Percentiles rank a stretch among this genome's conserved stretches.
Evolutionary conservation across 306 rosid species (phyloP).

Genomic region (Alnus glutinosa): DNA sequence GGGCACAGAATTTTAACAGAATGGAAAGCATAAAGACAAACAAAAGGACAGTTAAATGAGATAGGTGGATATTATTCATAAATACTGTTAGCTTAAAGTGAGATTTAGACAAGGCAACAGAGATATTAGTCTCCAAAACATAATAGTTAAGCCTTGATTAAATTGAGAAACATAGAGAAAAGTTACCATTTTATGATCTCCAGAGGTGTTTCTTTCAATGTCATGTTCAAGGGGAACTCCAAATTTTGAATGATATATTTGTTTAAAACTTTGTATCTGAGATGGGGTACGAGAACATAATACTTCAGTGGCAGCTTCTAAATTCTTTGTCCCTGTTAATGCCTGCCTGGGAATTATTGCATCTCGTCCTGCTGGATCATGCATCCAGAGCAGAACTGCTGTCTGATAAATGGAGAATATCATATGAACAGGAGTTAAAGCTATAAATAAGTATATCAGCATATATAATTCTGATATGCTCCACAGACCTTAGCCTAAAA

Average conservation of each 20-base stretch:
- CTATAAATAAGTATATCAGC: not conserved
- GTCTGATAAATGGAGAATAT: slow-evolving; percentile 36
- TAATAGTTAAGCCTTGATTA: not conserved
- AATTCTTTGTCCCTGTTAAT: slow-evolving; percentile 20
- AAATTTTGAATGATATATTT: slow-evolving; percentile 51
- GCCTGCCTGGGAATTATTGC: slow-evolving; percentile 52
- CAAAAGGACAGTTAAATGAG: not conserved
- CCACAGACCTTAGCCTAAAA: not conserved
- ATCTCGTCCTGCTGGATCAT: slow-evolving; percentile 79
- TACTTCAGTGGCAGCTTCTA: slow-evolving; percentile 72
- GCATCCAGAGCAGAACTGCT: slow-evolving; percentile 75
- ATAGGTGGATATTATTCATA: not conserved
- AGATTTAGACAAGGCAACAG: not conserved
- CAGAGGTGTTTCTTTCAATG: slow-evolving; percentile 54
- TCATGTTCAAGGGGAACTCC: slow-evolving; percentile 54
- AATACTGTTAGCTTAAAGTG: not conserved
- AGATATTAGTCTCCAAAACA: not conserved
- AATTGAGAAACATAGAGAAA: slow-evolving; percentile 16
- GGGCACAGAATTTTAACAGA: not conserved
- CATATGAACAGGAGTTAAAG: not conserved
- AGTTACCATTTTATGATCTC: slow-evolving; percentile 63
- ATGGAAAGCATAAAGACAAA: not conserved
- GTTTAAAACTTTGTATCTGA: slow-evolving; percentile 72
- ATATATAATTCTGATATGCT: not conserved
- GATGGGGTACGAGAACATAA: slow-evolving; percentile 76